A percentile compares a stretch with the other conserved stretches of the same genome.
Evolutionary conservation across 495 filamentous ascomycete genomes (phyloP).

Genomic region (Penicillium bialowiezense): DNA sequence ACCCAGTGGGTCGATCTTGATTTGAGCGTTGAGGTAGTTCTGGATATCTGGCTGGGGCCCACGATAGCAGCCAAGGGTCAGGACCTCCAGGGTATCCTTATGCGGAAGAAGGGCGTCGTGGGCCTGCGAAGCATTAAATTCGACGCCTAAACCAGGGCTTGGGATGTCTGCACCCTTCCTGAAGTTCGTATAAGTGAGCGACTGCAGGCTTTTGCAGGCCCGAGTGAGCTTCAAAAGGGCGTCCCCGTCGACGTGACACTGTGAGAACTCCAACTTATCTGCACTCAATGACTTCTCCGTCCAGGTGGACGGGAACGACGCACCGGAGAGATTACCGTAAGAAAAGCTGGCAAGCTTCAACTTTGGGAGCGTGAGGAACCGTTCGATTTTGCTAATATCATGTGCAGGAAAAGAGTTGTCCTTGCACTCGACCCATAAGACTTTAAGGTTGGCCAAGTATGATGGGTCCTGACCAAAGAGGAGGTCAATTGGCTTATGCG

Average conservation of each 20-base stretch:
- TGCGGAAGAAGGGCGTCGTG: conserved; percentile 20
- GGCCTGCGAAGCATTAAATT: conserved; percentile 18
- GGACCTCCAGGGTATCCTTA: conserved; percentile 18
- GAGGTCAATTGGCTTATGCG: conserved; percentile 5
- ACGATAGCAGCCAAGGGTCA: conserved; percentile 14
- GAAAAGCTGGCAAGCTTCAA: conserved; percentile 6
- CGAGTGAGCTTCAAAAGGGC: conserved; percentile 12
- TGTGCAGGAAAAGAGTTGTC: conserved; percentile 1
- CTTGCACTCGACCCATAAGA: conserved; percentile 7
- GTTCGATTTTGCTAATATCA: conserved; percentile 5
- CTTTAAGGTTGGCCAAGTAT: conserved; percentile 17
- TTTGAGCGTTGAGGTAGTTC: conserved; percentile 1
- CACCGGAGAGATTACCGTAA: conserved; percentile 12
- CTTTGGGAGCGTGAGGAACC: conserved; percentile 14
- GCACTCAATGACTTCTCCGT: conserved; percentile 4
- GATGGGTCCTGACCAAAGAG: conserved; percentile 17
- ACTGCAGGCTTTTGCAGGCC: conserved; percentile 22
- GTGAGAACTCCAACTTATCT: conserved; percentile 7
- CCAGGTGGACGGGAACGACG: conserved; percentile 15
- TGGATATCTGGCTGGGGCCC: background rate
- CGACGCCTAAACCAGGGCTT: background rate
- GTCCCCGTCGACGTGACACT: conserved; percentile 14
- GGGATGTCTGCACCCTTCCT: background rate
- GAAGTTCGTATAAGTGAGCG: conserved; percentile 16
- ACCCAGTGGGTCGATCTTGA: conserved; percentile 18